phyloP scores from a whole-genome alignment of 345 rosid species.

The Rhizophora apiculata region DNA sequence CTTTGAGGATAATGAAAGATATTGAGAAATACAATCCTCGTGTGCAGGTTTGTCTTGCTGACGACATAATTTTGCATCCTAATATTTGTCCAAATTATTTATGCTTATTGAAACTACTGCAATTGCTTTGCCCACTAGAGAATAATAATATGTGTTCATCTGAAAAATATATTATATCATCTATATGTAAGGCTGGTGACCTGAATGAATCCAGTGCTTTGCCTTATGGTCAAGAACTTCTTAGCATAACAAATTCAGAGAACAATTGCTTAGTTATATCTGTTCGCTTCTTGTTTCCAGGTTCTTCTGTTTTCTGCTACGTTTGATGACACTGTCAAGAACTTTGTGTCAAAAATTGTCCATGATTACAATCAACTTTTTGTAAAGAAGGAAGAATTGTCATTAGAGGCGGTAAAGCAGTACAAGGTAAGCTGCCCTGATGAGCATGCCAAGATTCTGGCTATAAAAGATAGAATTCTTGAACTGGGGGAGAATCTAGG shows the following conservation, averaged over 20 bases:
- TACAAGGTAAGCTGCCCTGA: conserved; percentile 83
- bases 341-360: conserved; percentile 58
- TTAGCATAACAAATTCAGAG: neutral
- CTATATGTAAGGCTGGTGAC: no score
- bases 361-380: conserved; percentile 74
- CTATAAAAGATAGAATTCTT: conserved; percentile 75
- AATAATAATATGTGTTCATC: no score
- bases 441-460: conserved; percentile 62
- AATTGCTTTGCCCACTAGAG: no score
- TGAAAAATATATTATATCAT: no score
- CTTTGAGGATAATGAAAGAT: conserved; percentile 81
- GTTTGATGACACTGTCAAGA: conserved; percentile 72
- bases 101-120: no score
- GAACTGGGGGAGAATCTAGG: conserved; percentile 83
- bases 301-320: conserved; percentile 95
- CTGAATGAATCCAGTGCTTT: no score
- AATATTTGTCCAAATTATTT: neutral
- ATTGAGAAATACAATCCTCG: conserved; percentile 47
- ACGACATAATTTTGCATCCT: neutral
- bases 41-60: conserved; percentile 63
- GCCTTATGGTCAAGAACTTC: no score
- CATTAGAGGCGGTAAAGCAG: conserved; percentile 84
- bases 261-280: neutral
- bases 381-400: conserved; percentile 85
- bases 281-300: conserved; percentile 30